A percentile compares a stretch with the other conserved stretches of the same genome.
Evolutionary conservation across 768 basidiomycete genomes (phyloP).

Genomic region (Leccinum boreale): DNA sequence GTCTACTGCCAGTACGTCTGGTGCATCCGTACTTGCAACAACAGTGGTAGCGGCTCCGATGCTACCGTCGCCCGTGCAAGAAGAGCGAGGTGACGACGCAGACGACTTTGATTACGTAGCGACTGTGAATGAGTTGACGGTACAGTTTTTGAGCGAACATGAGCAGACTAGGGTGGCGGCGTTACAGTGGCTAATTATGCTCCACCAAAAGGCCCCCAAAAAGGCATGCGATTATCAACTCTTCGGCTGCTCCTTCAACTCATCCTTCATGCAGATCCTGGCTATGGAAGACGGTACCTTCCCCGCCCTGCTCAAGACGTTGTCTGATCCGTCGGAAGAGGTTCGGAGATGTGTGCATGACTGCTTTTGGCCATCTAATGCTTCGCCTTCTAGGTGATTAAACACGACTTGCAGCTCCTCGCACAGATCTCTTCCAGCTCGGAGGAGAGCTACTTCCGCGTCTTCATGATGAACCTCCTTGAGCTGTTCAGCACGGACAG

Average conservation of each 20-base stretch:
- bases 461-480: constrained; percentile 92
- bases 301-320: constrained; percentile 88
- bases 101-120: constrained; percentile 90
- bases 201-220: constrained; percentile 96
- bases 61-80: constrained; percentile 28
- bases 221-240: constrained; percentile 51
- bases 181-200: constrained; percentile 96
- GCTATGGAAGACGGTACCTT: constrained; percentile 97
- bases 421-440: constrained; percentile 97
- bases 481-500: constrained; percentile 95
- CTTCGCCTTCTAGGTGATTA: constrained; percentile 67
- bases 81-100: constrained; percentile 48
- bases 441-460: constrained; percentile 92
- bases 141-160: constrained; percentile 94
- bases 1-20: constrained; percentile 44
- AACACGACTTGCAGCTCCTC: constrained; percentile 90
- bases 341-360: constrained; percentile 35
- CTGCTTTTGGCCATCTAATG: constrained; percentile 1
- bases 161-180: constrained; percentile 96
- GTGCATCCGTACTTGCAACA: constrained; percentile 31
- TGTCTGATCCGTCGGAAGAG: constrained; percentile 96
- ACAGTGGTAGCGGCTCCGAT: constrained; percentile 17
- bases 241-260: not conserved
- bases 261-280: constrained; percentile 58
- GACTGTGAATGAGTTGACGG: constrained; percentile 87